Evolutionary conservation across 2,329 filamentous ascomycete species (phyloP).

Genomic region (Zalaria obscura): DNA sequence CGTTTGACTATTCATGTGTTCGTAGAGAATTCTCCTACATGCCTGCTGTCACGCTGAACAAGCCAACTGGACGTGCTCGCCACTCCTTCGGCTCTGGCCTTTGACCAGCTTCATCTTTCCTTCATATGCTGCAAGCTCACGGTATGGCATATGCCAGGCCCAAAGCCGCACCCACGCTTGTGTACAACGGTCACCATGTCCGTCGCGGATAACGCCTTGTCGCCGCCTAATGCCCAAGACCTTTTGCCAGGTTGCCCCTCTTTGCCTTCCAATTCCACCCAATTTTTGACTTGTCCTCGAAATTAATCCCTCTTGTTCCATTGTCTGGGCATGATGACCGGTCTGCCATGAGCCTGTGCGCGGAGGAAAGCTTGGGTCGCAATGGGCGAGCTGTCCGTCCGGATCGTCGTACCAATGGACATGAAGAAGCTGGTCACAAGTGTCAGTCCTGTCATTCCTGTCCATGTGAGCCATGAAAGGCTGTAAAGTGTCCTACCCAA

Average conservation of each 20-base stretch:
- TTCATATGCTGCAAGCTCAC: too few species aligned
- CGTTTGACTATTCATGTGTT: too few species aligned
- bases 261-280: not conserved
- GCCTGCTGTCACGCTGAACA: too few species aligned
- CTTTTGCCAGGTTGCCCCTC: not conserved
- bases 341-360: slow-evolving; percentile 48
- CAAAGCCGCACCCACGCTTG: too few species aligned
- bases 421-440: slow-evolving; percentile 64
- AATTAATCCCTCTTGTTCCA: slow-evolving; percentile 7
- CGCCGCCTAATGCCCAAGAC: not conserved
- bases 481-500: slow-evolving; percentile 3
- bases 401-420: slow-evolving; percentile 94
- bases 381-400: slow-evolving; percentile 72
- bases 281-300: not conserved
- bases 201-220: too few species aligned
- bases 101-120: too few species aligned
- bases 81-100: too few species aligned
- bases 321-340: slow-evolving; percentile 49
- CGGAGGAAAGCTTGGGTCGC: slow-evolving; percentile 61
- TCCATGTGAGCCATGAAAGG: not conserved
- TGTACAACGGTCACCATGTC: too few species aligned
- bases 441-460: not conserved
- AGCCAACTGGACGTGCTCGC: too few species aligned
- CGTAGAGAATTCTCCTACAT: too few species aligned
- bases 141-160: too few species aligned